Conservation (phyloP, 192 early-diverging fungal species). For the Coemansia sp. region DNA sequence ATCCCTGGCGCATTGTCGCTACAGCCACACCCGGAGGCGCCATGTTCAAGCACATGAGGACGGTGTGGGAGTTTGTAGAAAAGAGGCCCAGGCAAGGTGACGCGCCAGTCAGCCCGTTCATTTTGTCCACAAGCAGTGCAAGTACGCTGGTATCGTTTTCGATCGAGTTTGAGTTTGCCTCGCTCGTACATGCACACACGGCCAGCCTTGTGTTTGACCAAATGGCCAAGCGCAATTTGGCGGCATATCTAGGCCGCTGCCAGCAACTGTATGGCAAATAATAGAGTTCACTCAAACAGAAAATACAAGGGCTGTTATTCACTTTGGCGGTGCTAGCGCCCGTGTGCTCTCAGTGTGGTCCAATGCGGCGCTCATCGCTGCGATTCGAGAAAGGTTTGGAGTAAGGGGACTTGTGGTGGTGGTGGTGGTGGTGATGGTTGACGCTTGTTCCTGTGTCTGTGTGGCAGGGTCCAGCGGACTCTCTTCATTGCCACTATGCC, state of each 20-base stretch:
- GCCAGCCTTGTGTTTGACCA: constrained; percentile 81
- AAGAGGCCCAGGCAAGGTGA: not conserved
- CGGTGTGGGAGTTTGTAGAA: constrained; percentile 43
- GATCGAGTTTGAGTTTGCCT: constrained; percentile 84
- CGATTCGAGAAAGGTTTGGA: constrained; percentile 29
- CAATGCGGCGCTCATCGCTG: too few relatives aligned
- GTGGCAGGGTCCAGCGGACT: not conserved
- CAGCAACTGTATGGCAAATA: constrained; percentile 32
- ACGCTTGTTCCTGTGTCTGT: not conserved
- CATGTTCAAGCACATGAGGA: constrained; percentile 45
- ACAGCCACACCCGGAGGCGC: constrained; percentile 42
- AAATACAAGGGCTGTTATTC: not conserved
- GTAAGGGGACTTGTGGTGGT: not conserved
- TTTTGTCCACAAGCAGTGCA: not conserved
- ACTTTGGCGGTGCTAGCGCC: not conserved
- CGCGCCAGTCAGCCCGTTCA: constrained; percentile 12
- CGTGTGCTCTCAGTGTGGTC: not conserved
- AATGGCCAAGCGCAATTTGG: constrained; percentile 61
- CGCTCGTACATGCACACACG: constrained; percentile 77
- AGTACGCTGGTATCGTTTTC: constrained; percentile 67
- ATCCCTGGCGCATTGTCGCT: constrained; percentile 66
- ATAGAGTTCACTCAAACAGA: not conserved
- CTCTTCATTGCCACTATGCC: constrained; percentile 8
- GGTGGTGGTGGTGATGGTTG: too few relatives aligned
- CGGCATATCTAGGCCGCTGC: constrained; percentile 44